Percentiles rank a stretch among this genome's conserved stretches.
Conservation (phyloP, 176 grass and related monocot genomes). For the Triticum monococcum region DNA sequence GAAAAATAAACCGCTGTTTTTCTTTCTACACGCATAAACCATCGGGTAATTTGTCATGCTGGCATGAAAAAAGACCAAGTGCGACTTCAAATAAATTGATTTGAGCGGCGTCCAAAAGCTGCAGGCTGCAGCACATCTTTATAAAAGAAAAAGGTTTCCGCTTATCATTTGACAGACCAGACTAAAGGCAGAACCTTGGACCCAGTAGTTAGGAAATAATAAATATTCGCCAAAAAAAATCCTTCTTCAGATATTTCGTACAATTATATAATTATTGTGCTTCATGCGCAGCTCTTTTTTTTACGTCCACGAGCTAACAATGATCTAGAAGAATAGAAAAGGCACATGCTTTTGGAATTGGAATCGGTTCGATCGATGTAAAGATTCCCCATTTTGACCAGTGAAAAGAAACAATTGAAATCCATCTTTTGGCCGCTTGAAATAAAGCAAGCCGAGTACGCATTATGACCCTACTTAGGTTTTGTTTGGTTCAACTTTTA, state of each 20-base stretch:
- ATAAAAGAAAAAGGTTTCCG: not conserved
- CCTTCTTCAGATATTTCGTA: conserved; percentile 10
- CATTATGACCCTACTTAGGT: not conserved
- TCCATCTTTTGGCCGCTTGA: not conserved
- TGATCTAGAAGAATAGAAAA: conserved; percentile 23
- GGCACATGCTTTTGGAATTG: conserved; percentile 15
- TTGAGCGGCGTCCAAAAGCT: too few species aligned
- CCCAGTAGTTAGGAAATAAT: too few species aligned
- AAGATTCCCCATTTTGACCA: not conserved
- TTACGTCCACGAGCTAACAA: not conserved
- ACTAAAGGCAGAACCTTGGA: not conserved
- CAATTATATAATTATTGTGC: not conserved
- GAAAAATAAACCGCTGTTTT: too few species aligned
- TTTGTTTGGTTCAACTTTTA: too few species aligned
- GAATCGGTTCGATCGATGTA: conserved; percentile 25
- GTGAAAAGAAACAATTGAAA: not conserved
- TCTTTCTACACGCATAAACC: too few species aligned
- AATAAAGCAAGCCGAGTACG: not conserved
- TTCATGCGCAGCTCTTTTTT: conserved; percentile 6
- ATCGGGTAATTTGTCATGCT: too few species aligned
- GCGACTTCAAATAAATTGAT: too few species aligned
- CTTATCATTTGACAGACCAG: conserved; percentile 20
- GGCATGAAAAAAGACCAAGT: too few species aligned
- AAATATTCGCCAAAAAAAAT: not conserved
- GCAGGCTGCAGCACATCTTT: too few species aligned